These are phyloP conservation scores for Myrica gale DNA, from an alignment of 306 rosid species.

Conservation along the genomic window DNA sequence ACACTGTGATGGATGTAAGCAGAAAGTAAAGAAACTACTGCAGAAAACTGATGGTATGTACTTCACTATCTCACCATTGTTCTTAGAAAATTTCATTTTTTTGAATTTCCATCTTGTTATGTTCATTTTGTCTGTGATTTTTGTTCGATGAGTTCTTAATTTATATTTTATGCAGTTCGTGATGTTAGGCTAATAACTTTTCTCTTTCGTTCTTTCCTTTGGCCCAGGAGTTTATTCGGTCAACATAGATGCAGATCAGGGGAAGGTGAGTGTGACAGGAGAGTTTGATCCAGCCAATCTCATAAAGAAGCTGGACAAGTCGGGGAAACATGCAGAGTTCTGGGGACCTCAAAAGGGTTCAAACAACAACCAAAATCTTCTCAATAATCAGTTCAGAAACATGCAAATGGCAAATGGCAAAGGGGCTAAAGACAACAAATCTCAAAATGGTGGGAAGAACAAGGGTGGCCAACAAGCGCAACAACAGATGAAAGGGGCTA, in stretches of 20 bases:
- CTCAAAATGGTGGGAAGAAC: slow-evolving; percentile 48
- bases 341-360: slow-evolving; percentile 57
- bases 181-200: background rate
- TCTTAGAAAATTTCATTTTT: background rate
- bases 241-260: slow-evolving; percentile 52
- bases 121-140: background rate
- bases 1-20: slow-evolving; percentile 84
- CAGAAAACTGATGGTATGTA: slow-evolving; percentile 84
- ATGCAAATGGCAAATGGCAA: slow-evolving; percentile 44
- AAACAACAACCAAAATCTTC: slow-evolving; percentile 38
- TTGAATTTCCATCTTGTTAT: background rate
- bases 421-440: slow-evolving; percentile 49
- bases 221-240: slow-evolving; percentile 50
- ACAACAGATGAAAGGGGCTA: slow-evolving; percentile 51
- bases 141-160: background rate
- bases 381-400: slow-evolving; percentile 64
- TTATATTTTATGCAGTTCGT: too few species aligned
- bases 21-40: slow-evolving; percentile 71
- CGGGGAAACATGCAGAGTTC: slow-evolving; percentile 66
- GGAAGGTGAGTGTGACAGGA: slow-evolving; percentile 58
- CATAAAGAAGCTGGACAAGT: slow-evolving; percentile 51
- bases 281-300: slow-evolving; percentile 58
- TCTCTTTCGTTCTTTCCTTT: background rate
- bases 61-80: background rate
- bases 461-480: slow-evolving; percentile 43